A percentile compares a stretch with the other conserved stretches of the same genome.
phyloP scores from a whole-genome alignment of 139 green algal genomes.

The Auxenochlorella pyrenoidosa region DNA sequence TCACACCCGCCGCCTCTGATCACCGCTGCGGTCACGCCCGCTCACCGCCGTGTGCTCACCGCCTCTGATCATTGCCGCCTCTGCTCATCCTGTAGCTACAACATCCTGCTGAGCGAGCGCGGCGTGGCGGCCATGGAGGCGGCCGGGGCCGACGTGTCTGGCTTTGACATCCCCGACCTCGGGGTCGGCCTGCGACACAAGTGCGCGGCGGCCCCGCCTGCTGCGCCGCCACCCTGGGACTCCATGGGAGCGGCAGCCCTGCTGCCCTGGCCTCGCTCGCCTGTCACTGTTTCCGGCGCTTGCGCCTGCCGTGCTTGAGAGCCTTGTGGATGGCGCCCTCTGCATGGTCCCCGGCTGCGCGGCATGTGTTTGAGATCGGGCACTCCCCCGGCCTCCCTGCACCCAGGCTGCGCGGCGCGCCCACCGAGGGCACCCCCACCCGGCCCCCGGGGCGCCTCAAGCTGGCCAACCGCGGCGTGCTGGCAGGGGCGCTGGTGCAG shows the following conservation, averaged over 20 bases:
- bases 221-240: too few relatives aligned
- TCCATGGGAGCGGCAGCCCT: too few relatives aligned
- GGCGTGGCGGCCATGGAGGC: slow-evolving; percentile 1
- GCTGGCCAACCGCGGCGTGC: slow-evolving; percentile 18
- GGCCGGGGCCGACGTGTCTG: neutral
- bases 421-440: neutral
- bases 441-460: neutral
- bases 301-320: too few relatives aligned
- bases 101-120: slow-evolving; percentile 31
- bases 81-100: too few relatives aligned
- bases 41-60: too few relatives aligned
- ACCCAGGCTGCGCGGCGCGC: slow-evolving; percentile 1
- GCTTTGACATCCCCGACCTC: slow-evolving; percentile 2
- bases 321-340: too few relatives aligned
- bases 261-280: neutral
- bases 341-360: too few relatives aligned
- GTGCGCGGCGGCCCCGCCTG: neutral
- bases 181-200: neutral
- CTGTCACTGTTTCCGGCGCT: neutral
- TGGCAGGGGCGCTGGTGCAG: slow-evolving; percentile 30
- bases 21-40: too few relatives aligned
- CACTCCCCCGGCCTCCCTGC: too few relatives aligned
- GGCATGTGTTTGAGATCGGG: too few relatives aligned
- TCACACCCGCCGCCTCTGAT: too few relatives aligned
- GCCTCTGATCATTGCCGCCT: too few relatives aligned